phyloP scores from a whole-genome alignment of 148 eudicot genomes.

The Vaccinium myrtillus region DNA sequence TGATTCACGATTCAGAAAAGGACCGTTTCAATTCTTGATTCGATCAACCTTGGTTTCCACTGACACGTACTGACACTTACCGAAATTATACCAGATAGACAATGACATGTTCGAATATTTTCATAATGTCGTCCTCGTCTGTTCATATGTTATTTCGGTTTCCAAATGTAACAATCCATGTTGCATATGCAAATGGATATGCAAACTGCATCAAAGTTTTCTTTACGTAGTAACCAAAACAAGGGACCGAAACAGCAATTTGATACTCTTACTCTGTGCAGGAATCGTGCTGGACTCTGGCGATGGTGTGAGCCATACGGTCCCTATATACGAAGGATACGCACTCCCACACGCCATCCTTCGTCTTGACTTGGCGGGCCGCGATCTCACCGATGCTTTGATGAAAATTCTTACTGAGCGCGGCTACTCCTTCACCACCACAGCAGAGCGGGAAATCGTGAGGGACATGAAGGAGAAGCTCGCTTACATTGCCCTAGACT shows the following conservation, averaged over 20 bases:
- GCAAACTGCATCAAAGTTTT: neutral
- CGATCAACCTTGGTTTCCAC: no score
- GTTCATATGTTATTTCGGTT: neutral
- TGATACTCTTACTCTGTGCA: conserved; percentile 17
- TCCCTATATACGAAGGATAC: conserved; percentile 78
- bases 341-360: conserved; percentile 87
- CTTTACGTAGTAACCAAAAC: neutral
- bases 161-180: neutral
- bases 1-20: no score
- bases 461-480: conserved; percentile 66
- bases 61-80: no score
- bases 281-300: conserved; percentile 91
- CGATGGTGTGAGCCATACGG: conserved; percentile 90
- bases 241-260: neutral
- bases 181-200: neutral
- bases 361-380: conserved; percentile 82
- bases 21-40: no score
- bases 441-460: conserved; percentile 84
- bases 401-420: conserved; percentile 90
- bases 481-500: conserved; percentile 51
- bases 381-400: conserved; percentile 70
- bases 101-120: neutral
- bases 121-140: neutral
- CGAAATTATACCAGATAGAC: no score
- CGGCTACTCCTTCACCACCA: conserved; percentile 85